Percentiles rank a stretch among this genome's conserved stretches.
These are phyloP conservation scores for Schwanniomyces vanrijiae DNA, from an alignment of 805 yeast species.

Conservation along the genomic window DNA sequence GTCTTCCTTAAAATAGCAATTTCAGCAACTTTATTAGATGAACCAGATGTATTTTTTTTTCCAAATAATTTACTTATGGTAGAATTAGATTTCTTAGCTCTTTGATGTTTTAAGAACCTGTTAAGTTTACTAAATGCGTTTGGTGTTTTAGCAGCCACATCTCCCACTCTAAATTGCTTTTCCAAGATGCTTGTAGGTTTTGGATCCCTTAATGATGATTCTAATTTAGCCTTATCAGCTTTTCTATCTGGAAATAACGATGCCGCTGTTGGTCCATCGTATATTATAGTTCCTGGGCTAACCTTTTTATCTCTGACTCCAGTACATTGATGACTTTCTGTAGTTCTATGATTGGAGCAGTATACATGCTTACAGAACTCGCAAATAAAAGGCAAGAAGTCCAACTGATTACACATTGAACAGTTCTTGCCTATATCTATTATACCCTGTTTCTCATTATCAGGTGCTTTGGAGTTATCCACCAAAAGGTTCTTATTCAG, in stretches of 20 bases:
- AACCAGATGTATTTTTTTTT: background rate
- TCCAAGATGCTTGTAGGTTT: conserved; percentile 26
- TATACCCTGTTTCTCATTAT: conserved; percentile 31
- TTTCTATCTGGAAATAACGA: conserved; percentile 53
- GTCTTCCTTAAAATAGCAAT: conserved; percentile 40
- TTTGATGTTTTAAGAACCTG: conserved; percentile 27
- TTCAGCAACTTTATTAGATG: conserved; percentile 16
- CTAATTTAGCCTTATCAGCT: conserved; percentile 38
- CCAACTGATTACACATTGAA: conserved; percentile 49
- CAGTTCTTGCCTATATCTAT: conserved; percentile 63
- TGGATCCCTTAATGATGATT: conserved; percentile 17
- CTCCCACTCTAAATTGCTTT: conserved; percentile 27
- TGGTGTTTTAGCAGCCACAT: conserved; percentile 16
- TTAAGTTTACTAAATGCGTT: conserved; percentile 27
- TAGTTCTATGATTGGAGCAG: conserved; percentile 51
- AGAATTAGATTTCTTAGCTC: conserved; percentile 6
- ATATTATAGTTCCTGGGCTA: conserved; percentile 1
- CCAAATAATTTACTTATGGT: conserved; percentile 7
- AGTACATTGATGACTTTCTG: conserved; percentile 33
- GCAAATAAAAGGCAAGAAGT: conserved; percentile 60
- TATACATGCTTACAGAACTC: conserved; percentile 44
- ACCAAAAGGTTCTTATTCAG: conserved; percentile 17
- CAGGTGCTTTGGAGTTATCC: conserved; percentile 17
- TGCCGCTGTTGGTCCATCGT: conserved; percentile 39
- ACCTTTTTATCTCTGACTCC: conserved; percentile 10